Evolutionary conservation across 106 monocot genomes (phyloP), one percentile per base, ranked within the genome.

Genomic region (Dioscorea dumetorum): DNA sequence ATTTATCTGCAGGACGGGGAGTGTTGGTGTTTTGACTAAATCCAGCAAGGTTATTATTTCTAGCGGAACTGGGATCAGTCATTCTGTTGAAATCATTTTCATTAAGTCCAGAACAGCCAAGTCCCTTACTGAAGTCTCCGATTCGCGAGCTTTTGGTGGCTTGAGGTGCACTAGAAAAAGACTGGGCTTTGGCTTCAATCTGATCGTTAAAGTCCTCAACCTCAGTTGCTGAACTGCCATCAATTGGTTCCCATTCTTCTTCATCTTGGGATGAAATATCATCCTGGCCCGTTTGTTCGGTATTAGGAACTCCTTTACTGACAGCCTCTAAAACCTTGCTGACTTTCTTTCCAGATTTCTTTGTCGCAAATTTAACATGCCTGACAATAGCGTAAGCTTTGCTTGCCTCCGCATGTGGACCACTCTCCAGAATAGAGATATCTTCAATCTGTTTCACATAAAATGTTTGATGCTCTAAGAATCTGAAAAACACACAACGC

Each of bases 351-450:
- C 77, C 82, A 58, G 74, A 66, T 77, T 90, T 90, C 63, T 83
- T 90, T 22, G 77, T 60, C 19, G 52, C 57, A 70, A 83, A 90
- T 62, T 83, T 90, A 17, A 73, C 49, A 57, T 90, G 90, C 70
- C 76, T 80, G 21, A 90, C 80, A 53, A 90, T 85, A 23, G 73
- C 80, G 68, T 86, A 90, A 28, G 90, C 85, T 59, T 90, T 74
- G 22, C 72, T 85, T 54, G 72, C 50, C 22, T 80, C 83, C 49
- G 83, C 66, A 74, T 90, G 85, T 16, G 90, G 90, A 48, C 90
- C 90, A 73, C 85, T 90, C 83, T 85, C 90, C 61, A 90, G 70
- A 51, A 85, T n/a, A 24, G 80, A 74, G 32, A 85, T 79, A 70
- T 85, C 90, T 63, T 90, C 70, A 62, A 90, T 78, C 90, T 90